Evolutionary conservation across 345 rosid species (phyloP).

Genomic region (Geranium brycei): DNA sequence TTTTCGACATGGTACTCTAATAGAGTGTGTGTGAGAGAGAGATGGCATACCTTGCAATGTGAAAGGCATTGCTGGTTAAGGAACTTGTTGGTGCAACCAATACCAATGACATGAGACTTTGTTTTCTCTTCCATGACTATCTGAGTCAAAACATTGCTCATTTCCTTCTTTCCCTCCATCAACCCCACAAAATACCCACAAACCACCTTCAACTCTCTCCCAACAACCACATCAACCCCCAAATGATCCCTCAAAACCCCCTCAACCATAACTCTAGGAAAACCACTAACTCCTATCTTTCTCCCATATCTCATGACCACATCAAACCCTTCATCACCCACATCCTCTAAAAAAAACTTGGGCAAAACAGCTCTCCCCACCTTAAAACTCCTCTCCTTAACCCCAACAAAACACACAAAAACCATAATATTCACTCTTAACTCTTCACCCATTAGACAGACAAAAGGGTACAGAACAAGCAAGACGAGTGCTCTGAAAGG

Average conservation of each 20-base stretch:
- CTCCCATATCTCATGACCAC: conserved; percentile 27
- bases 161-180: conserved; percentile 24
- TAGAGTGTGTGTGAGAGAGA: no score
- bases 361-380: conserved; percentile 41
- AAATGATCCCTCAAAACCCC: conserved; percentile 35
- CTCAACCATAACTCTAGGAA: conserved; percentile 52
- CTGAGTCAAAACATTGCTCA: conserved; percentile 1
- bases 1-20: no score
- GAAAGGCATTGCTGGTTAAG: not conserved
- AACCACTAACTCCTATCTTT: conserved; percentile 33
- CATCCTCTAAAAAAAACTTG: conserved; percentile 48
- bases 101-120: conserved; percentile 8
- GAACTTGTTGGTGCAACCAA: conserved; percentile 12
- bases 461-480: conserved; percentile 37
- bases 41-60: not conserved
- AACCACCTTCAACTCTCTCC: conserved; percentile 34
- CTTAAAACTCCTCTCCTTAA: conserved; percentile 23
- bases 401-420: conserved; percentile 36
- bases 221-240: conserved; percentile 32
- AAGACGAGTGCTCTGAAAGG: conserved; percentile 34
- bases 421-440: conserved; percentile 35
- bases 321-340: conserved; percentile 37
- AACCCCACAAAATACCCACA: conserved; percentile 37
- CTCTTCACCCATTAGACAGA: conserved; percentile 23
- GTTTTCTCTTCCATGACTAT: conserved; percentile 1